Percentiles rank a stretch among this genome's conserved stretches.
These are phyloP conservation scores for Yamadazyma nakazawae DNA, from an alignment of 805 yeast species.

Conservation along the genomic window DNA sequence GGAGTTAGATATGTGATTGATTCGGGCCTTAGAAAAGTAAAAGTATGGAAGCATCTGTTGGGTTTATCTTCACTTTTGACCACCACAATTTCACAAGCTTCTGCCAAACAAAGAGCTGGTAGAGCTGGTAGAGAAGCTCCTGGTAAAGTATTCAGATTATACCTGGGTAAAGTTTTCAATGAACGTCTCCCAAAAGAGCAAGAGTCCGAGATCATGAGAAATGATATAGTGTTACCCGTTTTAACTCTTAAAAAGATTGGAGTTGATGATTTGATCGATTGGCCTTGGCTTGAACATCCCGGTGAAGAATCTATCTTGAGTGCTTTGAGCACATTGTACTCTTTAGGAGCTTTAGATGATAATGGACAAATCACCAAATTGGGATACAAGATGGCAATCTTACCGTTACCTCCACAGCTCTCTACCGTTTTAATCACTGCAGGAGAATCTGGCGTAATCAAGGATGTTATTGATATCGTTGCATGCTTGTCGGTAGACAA, in stretches of 20 bases:
- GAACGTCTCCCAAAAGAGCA: constrained; percentile 66
- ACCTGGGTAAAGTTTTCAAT: constrained; percentile 66
- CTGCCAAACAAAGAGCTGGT: constrained; percentile 56
- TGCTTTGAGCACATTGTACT: constrained; percentile 74
- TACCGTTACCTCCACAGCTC: constrained; percentile 91
- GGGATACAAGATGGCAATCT: constrained; percentile 82
- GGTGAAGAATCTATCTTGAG: constrained; percentile 70
- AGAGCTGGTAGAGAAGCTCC: constrained; percentile 92
- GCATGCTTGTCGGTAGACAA: constrained; percentile 93
- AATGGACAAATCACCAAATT: constrained; percentile 70
- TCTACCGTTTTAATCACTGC: constrained; percentile 83
- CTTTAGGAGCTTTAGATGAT: constrained; percentile 76
- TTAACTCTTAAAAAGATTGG: constrained; percentile 80
- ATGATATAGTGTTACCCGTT: constrained; percentile 81
- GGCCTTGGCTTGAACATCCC: constrained; percentile 94
- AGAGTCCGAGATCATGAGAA: constrained; percentile 88
- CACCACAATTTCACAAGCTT: constrained; percentile 88
- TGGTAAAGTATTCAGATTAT: constrained; percentile 86
- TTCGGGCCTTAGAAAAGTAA: constrained; percentile 87
- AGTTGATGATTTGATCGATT: constrained; percentile 75
- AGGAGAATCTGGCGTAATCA: constrained; percentile 51
- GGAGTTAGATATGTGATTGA: constrained; percentile 93
- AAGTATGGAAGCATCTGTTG: constrained; percentile 90
- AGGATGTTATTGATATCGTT: constrained; percentile 79
- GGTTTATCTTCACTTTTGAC: constrained; percentile 92